Evolutionary conservation across 2,329 filamentous ascomycete genomes (phyloP), one percentile per base, ranked within the genome.

Genomic region (Clarireedia paspali): DNA sequence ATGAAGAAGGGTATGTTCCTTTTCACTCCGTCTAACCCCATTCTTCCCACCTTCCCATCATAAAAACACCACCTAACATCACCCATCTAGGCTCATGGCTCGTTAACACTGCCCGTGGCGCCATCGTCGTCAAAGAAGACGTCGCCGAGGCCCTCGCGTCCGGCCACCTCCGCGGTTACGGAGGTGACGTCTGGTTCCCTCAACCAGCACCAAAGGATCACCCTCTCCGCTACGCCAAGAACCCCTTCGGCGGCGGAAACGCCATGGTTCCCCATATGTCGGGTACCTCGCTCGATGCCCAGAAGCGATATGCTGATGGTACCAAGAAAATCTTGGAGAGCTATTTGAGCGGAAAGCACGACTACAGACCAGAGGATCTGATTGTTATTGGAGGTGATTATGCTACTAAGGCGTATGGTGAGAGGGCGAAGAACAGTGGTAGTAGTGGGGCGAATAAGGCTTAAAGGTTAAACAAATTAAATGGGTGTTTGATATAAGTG

Each of bases 211-310:
- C 91, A 70, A 82, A 84, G 75, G 91, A 96, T 71, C 94, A 99
- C 81, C 83, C 85, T 58, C 88, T 99, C 69, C 91, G 94, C 72
- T 88, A 86, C 72, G 92, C 89, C 72, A 87, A 91, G 82, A 94
- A 92, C 82, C 88, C 89, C 71, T 96, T 89, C 80, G 92, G 91
- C 66, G 94, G 92, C 70, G 94, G 94, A 71, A 97, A 97, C 77
- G 94, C 91, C 76, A 99, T 94, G 89, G 91, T 96, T 59, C 90
- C 94, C 56, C 94, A 97, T 84, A 96, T 97, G 90, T 96, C 91
- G 12, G 94, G 94, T 71, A 97, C 92, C 57, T 96, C 91, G n/a
- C 87, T 99, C 70, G 94, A 99, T 71, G 94, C 94, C 58, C 94
- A 99, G 81, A 86, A 89, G 77, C 84, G 91, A 64, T 96, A 96